Conservation (phyloP, 495 filamentous ascomycete genomes). For the Amniculicola lignicola region DNA sequence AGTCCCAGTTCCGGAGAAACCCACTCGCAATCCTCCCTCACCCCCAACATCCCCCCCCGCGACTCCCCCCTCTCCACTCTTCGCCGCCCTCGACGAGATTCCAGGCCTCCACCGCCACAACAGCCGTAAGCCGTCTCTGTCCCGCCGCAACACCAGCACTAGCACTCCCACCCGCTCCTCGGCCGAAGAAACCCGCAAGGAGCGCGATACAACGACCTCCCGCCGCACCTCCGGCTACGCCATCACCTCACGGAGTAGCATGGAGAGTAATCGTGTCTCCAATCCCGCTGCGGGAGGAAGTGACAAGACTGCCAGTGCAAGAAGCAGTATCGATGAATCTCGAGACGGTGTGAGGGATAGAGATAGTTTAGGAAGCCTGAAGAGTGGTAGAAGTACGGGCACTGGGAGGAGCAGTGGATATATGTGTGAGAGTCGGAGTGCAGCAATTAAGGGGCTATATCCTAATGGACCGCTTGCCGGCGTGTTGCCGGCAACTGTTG, state of each 20-base stretch:
- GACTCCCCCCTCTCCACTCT: conserved; percentile 31
- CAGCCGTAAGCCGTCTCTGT: conserved; percentile 7
- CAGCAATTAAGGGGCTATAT: conserved; percentile 34
- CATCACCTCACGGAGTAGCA: conserved; percentile 11
- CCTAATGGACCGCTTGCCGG: conserved; percentile 26
- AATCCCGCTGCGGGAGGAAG: no score
- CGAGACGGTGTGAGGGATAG: no score
- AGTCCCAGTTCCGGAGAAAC: no score
- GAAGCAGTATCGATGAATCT: no score
- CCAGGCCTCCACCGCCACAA: conserved; percentile 11
- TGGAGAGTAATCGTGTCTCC: no score
- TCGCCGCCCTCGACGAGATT: conserved; percentile 30
- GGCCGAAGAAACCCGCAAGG: conserved; percentile 14
- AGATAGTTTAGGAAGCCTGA: no score
- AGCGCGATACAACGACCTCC: background rate
- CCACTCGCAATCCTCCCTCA: background rate
- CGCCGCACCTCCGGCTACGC: conserved; percentile 29
- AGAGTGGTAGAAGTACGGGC: background rate
- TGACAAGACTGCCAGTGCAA: background rate
- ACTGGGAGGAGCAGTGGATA: conserved; percentile 10
- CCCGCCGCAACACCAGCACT: no score
- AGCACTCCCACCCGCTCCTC: conserved; percentile 16
- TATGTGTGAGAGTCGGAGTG: conserved; percentile 28
- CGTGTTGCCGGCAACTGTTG: background rate
- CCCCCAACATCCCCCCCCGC: conserved; percentile 15